Evolutionary conservation across 352 stramenopile genomes (phyloP), one percentile per base, ranked within the genome.

Genomic region (Globisporangium spinosum): DNA sequence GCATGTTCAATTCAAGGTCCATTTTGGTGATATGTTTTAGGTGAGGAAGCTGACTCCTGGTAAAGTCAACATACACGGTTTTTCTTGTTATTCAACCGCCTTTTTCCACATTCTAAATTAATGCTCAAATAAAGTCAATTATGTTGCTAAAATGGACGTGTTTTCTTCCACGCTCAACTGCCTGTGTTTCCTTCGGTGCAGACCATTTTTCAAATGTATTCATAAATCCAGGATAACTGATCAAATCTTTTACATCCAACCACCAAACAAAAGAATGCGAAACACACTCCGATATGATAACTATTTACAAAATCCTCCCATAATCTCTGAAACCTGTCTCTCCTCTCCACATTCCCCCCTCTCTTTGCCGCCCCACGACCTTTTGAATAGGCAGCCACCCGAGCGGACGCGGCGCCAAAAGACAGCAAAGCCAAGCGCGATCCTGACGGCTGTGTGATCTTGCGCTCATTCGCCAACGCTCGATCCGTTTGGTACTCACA

Each of bases 391-490:
- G 25, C 23, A 40, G 53, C 25, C 22, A 58, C 10, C 23, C 15
- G 53, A 58, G 53, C 53, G 25, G 53, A 58, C 53, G 53, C 53
- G 1, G 25, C 53, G 20, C 25, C 15, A 58, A 40, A 45, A 8
- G 43, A 51, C 17, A 25, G 54, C 34, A 32, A 7, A 59, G 54
- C 55, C 49, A 15, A 29, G 23, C 49, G 53, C 53, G 53, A 58
- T 58, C 53, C 53, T 38, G 32, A 0, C 1, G 32, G 32, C 32
- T 57, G 25, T 25, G 9, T 9, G 10, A 13, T 17, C 22, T n/a
- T 34, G 22, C 7, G 35, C 35, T 60, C 55, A 60, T 60, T 60
- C 27, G 55, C 55, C 27, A 40, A 51, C 43, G 43, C 43, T 51
- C 43, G 43, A 23, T 51, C 43, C 17, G 7, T 51, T 51, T 51